Conservation (phyloP, 169 alveolate species). For the Cryptosporidium felis region DNA sequence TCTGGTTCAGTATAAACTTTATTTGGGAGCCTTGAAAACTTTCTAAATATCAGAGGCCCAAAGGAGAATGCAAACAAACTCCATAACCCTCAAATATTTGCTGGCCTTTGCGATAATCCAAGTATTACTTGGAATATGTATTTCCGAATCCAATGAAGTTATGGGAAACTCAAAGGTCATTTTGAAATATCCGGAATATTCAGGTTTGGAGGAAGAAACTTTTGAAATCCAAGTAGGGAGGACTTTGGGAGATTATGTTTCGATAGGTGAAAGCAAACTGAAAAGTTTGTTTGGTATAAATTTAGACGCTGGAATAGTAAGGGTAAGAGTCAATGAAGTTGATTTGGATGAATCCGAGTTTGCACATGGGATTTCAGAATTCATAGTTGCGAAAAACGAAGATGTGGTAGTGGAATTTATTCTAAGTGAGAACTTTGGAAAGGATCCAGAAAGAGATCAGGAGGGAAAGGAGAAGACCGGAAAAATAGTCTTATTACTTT, state of each 20-base stretch:
- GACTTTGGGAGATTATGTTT: neutral
- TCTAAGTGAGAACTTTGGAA: neutral
- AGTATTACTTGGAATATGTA: neutral
- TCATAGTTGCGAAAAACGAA: constrained; percentile 3
- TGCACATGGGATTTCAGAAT: neutral
- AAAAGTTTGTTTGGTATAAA: neutral
- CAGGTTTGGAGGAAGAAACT: constrained; percentile 25
- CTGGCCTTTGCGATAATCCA: neutral
- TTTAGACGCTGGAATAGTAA: neutral
- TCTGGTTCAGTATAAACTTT: no score
- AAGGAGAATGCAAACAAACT: neutral
- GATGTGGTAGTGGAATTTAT: neutral
- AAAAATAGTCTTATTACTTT: no score
- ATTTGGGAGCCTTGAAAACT: neutral
- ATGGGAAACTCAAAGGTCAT: neutral
- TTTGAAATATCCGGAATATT: neutral
- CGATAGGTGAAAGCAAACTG: constrained; percentile 2
- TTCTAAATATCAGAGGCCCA: no score
- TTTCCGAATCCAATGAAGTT: neutral
- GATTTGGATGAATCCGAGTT: constrained; percentile 7
- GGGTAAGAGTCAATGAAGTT: constrained; percentile 3
- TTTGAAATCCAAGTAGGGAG: neutral
- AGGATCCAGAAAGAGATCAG: neutral
- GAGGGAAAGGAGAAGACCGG: neutral
- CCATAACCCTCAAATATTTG: neutral